These are phyloP conservation scores for Nepenthes gracilis DNA, from an alignment of 148 eudicot species.

Conservation along the genomic window DNA sequence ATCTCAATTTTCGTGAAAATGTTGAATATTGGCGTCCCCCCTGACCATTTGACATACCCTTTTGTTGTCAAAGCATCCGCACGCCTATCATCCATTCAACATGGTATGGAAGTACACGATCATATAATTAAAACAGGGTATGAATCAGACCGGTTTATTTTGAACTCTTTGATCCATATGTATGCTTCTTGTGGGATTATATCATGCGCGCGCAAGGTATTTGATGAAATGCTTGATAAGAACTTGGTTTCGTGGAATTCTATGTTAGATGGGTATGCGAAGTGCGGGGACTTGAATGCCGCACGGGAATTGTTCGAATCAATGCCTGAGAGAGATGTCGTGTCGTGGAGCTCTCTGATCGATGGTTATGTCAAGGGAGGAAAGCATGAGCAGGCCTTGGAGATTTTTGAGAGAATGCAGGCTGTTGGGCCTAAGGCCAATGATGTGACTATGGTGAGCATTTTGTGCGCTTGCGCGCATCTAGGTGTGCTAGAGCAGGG, in stretches of 20 bases:
- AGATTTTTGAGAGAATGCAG: constrained; percentile 48
- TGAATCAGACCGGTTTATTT: constrained; percentile 41
- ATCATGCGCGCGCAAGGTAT: constrained; percentile 43
- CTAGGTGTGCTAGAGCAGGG: constrained; percentile 81
- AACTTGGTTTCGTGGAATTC: constrained; percentile 74
- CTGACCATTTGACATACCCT: constrained; percentile 71
- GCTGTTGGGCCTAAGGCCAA: constrained; percentile 43
- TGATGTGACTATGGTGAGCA: constrained; percentile 93
- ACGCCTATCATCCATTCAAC: constrained; percentile 19
- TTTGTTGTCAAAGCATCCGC: constrained; percentile 62
- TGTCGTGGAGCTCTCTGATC: constrained; percentile 86
- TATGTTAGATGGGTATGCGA: constrained; percentile 65
- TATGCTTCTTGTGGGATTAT: constrained; percentile 39
- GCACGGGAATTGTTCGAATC: constrained; percentile 49
- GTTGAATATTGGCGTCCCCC: constrained; percentile 35
- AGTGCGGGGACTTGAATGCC: constrained; percentile 48
- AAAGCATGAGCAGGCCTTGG: constrained; percentile 49
- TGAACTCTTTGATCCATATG: constrained; percentile 73
- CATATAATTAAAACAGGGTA: constrained; percentile 34
- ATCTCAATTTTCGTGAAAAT: constrained; percentile 34
- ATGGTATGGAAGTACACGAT: constrained; percentile 37
- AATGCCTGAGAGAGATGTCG: constrained; percentile 61
- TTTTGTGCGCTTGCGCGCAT: constrained; percentile 80
- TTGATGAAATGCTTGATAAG: constrained; percentile 56
- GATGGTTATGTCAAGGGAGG: constrained; percentile 80